Percentiles rank a stretch among this genome's conserved stretches.
These are phyloP conservation scores for Penicillium dipodomyicola DNA, from an alignment of 495 filamentous ascomycete genomes.

Conservation along the genomic window DNA sequence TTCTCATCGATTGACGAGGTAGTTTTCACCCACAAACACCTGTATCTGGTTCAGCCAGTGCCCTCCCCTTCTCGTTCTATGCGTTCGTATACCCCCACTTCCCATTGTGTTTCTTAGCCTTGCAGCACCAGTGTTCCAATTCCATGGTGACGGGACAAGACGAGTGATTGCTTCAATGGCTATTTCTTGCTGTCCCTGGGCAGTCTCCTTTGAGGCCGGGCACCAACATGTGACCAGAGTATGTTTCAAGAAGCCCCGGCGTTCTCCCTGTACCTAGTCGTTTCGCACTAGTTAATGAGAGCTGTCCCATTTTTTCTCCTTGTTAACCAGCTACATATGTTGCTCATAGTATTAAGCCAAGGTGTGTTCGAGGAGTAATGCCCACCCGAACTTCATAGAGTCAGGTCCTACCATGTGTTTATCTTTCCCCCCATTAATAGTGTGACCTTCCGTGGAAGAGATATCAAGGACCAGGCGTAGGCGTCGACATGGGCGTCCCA, in stretches of 20 bases:
- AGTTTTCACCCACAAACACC: not conserved
- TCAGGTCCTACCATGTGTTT: not conserved
- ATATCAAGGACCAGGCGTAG: slow-evolving; percentile 42
- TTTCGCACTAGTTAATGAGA: slow-evolving; percentile 2
- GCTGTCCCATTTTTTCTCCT: not conserved
- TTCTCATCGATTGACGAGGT: not conserved
- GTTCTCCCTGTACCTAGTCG: not conserved
- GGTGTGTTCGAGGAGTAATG: not conserved
- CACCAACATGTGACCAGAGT: slow-evolving; percentile 1
- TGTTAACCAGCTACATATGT: not conserved
- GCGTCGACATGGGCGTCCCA: slow-evolving; percentile 43
- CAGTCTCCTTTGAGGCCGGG: not conserved
- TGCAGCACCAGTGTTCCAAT: not conserved
- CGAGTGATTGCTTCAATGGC: not conserved
- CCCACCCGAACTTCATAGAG: too few relatives aligned
- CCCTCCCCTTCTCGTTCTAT: not conserved
- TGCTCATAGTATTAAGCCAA: not conserved
- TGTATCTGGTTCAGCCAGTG: not conserved
- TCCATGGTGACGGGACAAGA: slow-evolving; percentile 3
- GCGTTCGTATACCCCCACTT: not conserved
- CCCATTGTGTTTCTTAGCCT: not conserved
- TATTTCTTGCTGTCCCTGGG: not conserved
- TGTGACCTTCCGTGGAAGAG: not conserved
- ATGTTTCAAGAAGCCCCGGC: not conserved
- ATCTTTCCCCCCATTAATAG: not conserved